Conservation (phyloP, 73 alveolate genomes). For the Paramecium sonneborni region DNA sequence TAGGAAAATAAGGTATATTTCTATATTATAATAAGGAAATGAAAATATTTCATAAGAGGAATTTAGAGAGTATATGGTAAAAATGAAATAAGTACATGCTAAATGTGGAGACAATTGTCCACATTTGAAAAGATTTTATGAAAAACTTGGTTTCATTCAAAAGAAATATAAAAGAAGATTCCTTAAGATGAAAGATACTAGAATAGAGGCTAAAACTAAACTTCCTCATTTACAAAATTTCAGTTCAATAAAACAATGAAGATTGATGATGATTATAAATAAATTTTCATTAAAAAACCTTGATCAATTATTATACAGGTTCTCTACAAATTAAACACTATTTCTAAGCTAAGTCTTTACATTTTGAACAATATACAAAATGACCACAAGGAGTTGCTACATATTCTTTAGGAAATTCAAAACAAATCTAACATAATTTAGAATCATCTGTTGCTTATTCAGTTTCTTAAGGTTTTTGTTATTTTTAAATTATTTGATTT, state of each 20-base stretch:
- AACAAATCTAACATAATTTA: background rate
- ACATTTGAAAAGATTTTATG: slow-evolving; percentile 64
- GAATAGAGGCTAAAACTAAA: slow-evolving; percentile 54
- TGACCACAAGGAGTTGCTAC: slow-evolving; percentile 47
- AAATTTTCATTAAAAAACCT: background rate
- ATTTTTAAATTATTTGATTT: background rate
- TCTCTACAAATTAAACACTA: background rate
- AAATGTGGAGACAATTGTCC: slow-evolving; percentile 70
- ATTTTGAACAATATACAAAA: background rate
- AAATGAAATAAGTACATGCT: slow-evolving; percentile 58
- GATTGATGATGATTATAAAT: no score
- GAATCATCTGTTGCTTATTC: background rate
- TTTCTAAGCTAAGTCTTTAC: background rate
- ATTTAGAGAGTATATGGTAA: slow-evolving; percentile 61
- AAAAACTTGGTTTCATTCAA: slow-evolving; percentile 63
- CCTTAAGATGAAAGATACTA: slow-evolving; percentile 67
- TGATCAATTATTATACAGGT: background rate
- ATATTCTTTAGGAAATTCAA: background rate
- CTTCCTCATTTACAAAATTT: background rate
- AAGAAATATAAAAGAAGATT: slow-evolving; percentile 65
- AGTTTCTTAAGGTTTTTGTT: background rate
- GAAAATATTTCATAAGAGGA: slow-evolving; percentile 52
- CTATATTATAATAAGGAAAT: background rate
- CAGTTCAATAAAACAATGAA: no score
- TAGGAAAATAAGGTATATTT: slow-evolving; percentile 33